Evolutionary conservation across 139 green algal genomes (phyloP), one percentile per base, ranked within the genome.

Genomic region (Tetratostichococcus sp.): DNA sequence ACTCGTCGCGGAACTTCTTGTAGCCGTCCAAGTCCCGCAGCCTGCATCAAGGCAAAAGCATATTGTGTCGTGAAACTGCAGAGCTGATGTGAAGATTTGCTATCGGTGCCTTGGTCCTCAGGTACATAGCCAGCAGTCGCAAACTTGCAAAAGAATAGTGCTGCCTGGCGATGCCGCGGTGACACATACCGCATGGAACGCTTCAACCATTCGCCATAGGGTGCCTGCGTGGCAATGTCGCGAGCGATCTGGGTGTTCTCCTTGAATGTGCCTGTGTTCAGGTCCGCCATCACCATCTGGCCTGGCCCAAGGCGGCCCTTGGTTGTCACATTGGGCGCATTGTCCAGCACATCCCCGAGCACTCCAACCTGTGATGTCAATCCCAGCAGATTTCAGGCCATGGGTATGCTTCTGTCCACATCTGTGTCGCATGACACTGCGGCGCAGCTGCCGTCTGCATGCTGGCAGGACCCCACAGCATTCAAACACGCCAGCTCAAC

Each of bases 231-330:
- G 30, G 94, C 94, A 25, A 97, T 86, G 31, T 89, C 82, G 71
- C 85, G 85, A 35, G 88, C 90, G 78, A 99, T 93, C 43, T 88
- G 87, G 0, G 78, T 86, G 79, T 97, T 96, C 83, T 95, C 88
- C 70, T 87, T 85, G 83, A 98, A 97, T 35, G 81, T 86, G 67
- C 93, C 95, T 39, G 57, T 83, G 75, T 90, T 79, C 70, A 98
- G 79, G 86, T 98, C 89, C 14, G 91, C 95, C 69, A 86, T 87
- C 59, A 98, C 86, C 92, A 98, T 98, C 87, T 98, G 95, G 22
- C 95, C 95, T 26, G 96, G 96, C 19, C 96, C 96, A 77, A 99
- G 88, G 34, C 96, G 89, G 19, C 96, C 96, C 90, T 98, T 98
- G 67, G 85, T 79, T 30, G 94, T 86, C 32, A 97, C 76, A 78